These are phyloP conservation scores for Atkinsonella texensis DNA, from an alignment of 2,329 filamentous ascomycete species.

Conservation along the genomic window DNA sequence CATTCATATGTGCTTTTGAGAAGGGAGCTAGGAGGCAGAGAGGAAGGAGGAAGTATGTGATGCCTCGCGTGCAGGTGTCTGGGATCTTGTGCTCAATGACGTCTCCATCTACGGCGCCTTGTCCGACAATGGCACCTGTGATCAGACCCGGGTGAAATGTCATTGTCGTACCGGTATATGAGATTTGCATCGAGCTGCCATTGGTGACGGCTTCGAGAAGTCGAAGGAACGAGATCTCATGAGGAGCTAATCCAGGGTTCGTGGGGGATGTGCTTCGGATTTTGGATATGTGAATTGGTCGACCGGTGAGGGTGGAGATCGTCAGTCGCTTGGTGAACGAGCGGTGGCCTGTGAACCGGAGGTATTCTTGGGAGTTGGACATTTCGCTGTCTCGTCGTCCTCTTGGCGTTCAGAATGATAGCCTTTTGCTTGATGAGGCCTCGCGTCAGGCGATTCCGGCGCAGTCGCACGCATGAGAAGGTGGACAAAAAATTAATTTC, in stretches of 20 bases:
- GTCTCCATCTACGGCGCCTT: slow-evolving; percentile 57
- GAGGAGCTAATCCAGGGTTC: slow-evolving; percentile 75
- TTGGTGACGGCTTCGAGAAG: slow-evolving; percentile 93
- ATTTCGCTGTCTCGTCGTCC: slow-evolving; percentile 4
- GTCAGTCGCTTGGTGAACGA: slow-evolving; percentile 75
- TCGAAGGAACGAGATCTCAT: slow-evolving; percentile 92
- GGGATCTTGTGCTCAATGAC: slow-evolving; percentile 74
- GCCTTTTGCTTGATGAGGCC: not conserved
- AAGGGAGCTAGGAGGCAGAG: slow-evolving; percentile 88
- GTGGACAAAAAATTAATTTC: slow-evolving; percentile 23
- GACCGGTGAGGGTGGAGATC: slow-evolving; percentile 81
- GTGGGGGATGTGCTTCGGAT: slow-evolving; percentile 82
- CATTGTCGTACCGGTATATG: slow-evolving; percentile 87
- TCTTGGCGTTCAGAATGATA: not conserved
- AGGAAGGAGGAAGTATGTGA: slow-evolving; percentile 86
- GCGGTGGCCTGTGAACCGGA: slow-evolving; percentile 76
- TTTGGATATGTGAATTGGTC: slow-evolving; percentile 81
- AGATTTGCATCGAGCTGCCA: slow-evolving; percentile 88
- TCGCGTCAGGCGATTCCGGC: not conserved
- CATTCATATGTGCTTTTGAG: slow-evolving; percentile 80
- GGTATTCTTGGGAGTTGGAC: slow-evolving; percentile 38
- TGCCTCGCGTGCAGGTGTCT: slow-evolving; percentile 62
- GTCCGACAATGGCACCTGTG: slow-evolving; percentile 67
- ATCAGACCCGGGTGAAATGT: slow-evolving; percentile 89
- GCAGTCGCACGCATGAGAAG: not conserved